A percentile compares a stretch with the other conserved stretches of the same genome.
phyloP scores from a whole-genome alignment of 495 filamentous ascomycete species.

The Sphaerosporella brunnea region DNA sequence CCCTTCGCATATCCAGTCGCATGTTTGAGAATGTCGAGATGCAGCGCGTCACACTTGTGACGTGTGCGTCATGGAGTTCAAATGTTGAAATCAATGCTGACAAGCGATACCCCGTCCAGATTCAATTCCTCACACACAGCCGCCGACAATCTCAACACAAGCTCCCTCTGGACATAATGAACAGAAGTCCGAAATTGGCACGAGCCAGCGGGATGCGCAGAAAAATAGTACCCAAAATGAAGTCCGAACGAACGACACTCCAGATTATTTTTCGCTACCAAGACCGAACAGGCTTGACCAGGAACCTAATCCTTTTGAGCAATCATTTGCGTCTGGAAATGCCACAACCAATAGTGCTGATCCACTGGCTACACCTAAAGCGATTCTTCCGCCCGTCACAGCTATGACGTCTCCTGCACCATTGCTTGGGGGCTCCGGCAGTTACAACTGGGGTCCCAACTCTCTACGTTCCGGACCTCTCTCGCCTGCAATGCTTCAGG shows the following conservation, averaged over 20 bases:
- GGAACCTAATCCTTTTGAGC: slow-evolving; percentile 93
- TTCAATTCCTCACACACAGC: background rate
- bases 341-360: slow-evolving; percentile 32
- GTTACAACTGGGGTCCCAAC: slow-evolving; percentile 63
- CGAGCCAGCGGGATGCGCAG: background rate
- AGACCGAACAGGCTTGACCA: slow-evolving; percentile 24
- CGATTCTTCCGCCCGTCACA: slow-evolving; percentile 78
- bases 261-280: slow-evolving; percentile 21
- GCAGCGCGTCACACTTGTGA: too few species aligned
- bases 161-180: background rate
- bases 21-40: too few species aligned
- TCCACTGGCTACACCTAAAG: slow-evolving; percentile 66
- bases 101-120: background rate
- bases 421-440: slow-evolving; percentile 46
- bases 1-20: too few species aligned
- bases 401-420: slow-evolving; percentile 80
- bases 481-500: slow-evolving; percentile 94
- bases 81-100: background rate
- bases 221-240: background rate
- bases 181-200: background rate
- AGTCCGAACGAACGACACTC: slow-evolving; percentile 17
- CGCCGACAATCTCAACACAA: background rate
- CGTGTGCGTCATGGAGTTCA: too few species aligned
- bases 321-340: slow-evolving; percentile 51
- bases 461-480: slow-evolving; percentile 81